Conservation (phyloP, 2,329 filamentous ascomycete species). For the Phyllosticta citriasiana region DNA sequence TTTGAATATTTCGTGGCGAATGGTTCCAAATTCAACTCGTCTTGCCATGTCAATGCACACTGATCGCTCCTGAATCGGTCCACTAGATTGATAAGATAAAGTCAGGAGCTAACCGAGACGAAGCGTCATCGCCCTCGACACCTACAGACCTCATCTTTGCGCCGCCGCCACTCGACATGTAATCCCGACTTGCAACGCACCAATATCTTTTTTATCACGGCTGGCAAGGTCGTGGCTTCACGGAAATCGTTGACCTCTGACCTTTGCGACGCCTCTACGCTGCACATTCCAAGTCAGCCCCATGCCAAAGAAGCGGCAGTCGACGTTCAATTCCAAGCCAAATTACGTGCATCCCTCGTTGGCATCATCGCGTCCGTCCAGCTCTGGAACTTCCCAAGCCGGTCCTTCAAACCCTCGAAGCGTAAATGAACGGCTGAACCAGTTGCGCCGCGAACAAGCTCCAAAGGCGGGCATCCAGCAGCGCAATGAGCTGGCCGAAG, state of each 20-base stretch:
- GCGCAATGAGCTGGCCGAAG: conserved; percentile 33
- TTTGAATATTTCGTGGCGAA: too few species aligned
- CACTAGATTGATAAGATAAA: conserved; percentile 2
- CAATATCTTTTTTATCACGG: neutral
- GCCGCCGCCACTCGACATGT: conserved; percentile 3
- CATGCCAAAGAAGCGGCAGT: conserved; percentile 41
- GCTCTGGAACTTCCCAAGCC: conserved; percentile 12
- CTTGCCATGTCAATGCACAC: too few species aligned
- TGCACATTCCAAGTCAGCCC: neutral
- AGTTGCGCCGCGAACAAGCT: conserved; percentile 35
- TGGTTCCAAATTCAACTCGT: too few species aligned
- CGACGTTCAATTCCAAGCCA: conserved; percentile 29
- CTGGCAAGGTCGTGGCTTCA: neutral
- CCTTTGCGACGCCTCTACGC: neutral
- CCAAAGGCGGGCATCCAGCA: conserved; percentile 31
- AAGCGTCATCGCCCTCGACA: neutral
- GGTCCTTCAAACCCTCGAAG: conserved; percentile 16
- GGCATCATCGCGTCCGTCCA: conserved; percentile 21
- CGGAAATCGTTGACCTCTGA: neutral
- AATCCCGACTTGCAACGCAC: neutral
- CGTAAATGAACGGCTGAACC: conserved; percentile 40
- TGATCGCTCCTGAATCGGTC: neutral
- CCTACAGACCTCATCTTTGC: neutral
- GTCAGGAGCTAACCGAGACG: neutral
- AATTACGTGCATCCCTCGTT: conserved; percentile 29